These are phyloP conservation scores for Bipolaris victoriae DNA, from an alignment of 2,329 filamentous ascomycete genomes.

Conservation along the genomic window DNA sequence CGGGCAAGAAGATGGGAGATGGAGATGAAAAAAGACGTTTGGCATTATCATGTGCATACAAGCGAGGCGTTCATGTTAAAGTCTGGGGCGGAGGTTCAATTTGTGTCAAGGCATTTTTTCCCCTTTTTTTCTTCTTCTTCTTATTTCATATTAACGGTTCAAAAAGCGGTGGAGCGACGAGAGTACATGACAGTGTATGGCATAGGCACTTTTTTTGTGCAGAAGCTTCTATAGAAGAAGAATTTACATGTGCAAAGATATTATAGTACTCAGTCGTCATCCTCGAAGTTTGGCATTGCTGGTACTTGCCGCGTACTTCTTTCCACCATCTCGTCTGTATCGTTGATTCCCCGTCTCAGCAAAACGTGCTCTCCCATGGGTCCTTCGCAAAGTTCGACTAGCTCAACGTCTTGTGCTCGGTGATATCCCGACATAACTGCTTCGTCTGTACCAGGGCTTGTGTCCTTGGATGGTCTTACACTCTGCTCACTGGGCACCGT, in stretches of 20 bases:
- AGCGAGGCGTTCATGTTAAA: not conserved
- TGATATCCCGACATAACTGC: not conserved
- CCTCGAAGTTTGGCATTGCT: slow-evolving; percentile 3
- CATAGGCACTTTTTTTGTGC: not conserved
- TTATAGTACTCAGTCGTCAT: not conserved
- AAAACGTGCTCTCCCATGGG: not conserved
- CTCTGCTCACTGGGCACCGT: not conserved
- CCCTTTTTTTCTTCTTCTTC: not conserved
- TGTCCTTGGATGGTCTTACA: not conserved
- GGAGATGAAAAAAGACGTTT: not conserved
- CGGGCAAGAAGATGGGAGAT: not conserved
- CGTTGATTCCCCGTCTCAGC: not conserved
- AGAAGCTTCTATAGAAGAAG: not conserved
- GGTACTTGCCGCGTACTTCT: not conserved
- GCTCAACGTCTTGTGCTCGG: not conserved
- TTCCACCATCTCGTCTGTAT: not conserved
- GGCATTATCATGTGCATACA: not conserved
- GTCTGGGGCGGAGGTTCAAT: not conserved
- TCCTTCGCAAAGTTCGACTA: not conserved
- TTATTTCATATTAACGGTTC: not conserved
- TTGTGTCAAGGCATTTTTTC: not conserved
- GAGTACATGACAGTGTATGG: not conserved
- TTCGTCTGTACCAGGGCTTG: not conserved
- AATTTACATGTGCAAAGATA: not conserved
- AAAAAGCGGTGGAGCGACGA: not conserved